Conservation (phyloP, 2,329 filamentous ascomycete genomes). For the Macrophomina tecta region DNA sequence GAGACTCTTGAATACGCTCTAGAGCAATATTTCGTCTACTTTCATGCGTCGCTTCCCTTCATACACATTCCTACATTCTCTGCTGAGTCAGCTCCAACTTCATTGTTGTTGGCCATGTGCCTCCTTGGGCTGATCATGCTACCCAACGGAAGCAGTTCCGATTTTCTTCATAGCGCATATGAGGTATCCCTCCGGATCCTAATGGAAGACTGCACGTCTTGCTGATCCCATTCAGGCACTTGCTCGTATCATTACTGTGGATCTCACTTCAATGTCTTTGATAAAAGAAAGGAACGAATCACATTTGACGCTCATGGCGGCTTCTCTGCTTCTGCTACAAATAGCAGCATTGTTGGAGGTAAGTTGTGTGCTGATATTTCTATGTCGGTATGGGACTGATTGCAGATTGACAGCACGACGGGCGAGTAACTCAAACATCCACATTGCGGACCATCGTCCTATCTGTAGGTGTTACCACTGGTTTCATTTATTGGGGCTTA, state of each 20-base stretch:
- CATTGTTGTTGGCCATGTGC: slow-evolving; percentile 59
- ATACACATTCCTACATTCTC: slow-evolving; percentile 61
- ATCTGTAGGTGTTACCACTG: not conserved
- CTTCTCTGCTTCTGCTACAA: not conserved
- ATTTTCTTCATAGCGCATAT: slow-evolving; percentile 52
- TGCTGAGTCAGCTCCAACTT: slow-evolving; percentile 53
- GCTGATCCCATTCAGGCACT: not conserved
- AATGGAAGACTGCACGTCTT: not conserved
- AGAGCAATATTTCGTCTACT: slow-evolving; percentile 61
- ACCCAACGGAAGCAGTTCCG: slow-evolving; percentile 58
- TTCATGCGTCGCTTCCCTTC: slow-evolving; percentile 60
- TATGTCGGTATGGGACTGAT: not conserved
- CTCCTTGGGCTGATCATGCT: slow-evolving; percentile 60
- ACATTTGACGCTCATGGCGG: not conserved
- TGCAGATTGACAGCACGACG: not conserved
- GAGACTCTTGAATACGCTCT: slow-evolving; percentile 61
- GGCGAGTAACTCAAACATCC: not conserved
- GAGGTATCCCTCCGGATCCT: not conserved
- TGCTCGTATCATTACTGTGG: not conserved
- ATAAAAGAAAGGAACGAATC: not conserved
- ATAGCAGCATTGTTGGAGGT: not conserved
- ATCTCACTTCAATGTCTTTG: not conserved
- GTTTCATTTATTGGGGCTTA: not conserved
- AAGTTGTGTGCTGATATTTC: not conserved
- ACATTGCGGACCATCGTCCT: not conserved